Evolutionary conservation across 2,329 filamentous ascomycete species (phyloP), one percentile per base, ranked within the genome.

Genomic region (Fusarium gaditjirri): DNA sequence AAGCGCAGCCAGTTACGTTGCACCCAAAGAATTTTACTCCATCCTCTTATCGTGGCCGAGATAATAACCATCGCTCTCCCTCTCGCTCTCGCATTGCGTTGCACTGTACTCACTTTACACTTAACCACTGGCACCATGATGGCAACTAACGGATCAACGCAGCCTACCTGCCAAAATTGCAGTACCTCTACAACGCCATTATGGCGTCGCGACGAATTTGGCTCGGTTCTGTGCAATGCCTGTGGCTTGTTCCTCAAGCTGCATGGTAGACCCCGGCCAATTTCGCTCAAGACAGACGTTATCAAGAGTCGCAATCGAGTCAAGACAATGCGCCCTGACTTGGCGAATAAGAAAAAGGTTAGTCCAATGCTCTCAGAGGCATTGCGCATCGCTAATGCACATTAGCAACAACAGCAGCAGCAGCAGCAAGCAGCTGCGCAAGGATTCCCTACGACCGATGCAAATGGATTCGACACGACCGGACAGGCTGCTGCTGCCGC

Each of bases 241-340:
- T 99, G 96, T 83, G 96, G 96, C 67, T 89, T 99, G 63, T 99
- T 98, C 83, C 89, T 98, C 78, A 99, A 99, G 88, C 88, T 99
- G 75, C 96, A 99, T 81, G 95, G 95, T 72, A 93, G 95, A 31
- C 91, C 96, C 68, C 92, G 96, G 62, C 96, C 96, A 75, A 98
- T 97, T 81, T 97, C 94, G 77, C 89, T 99, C 77, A 99, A 99
- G 88, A 98, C 96, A 53, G 96, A 99, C 86, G 95, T 98, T 75
- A 99, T 99, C 86, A 99, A 99, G 87, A 98, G 95, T 86, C 94
- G 96, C 78, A 99, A 99, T 84, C 91, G 96, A 73, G 95, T 98
- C 76, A 98, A 98, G 87, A 96, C 94, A 33, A 89, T 90, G 82
- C 89, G 89, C 59, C 90, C 93, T 13, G 93, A 95, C 77, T 89